Evolutionary conservation across 352 stramenopile genomes (phyloP).

Genomic region (Peronosclerospora sorghi): DNA sequence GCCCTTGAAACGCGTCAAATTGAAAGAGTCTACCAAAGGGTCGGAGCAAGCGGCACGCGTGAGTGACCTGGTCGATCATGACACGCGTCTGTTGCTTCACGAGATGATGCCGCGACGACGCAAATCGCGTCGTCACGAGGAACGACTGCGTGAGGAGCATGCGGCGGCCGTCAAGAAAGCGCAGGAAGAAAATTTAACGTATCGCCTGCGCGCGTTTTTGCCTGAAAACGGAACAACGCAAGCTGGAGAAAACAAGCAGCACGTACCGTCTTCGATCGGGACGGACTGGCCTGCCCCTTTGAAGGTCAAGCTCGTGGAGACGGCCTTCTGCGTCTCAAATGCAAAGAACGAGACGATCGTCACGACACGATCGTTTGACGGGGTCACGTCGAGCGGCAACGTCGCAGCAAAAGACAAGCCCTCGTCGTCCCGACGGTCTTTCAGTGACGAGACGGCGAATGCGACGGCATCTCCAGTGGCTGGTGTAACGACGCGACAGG

Average conservation of each 20-base stretch:
- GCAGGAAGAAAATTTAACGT: conserved; percentile 48
- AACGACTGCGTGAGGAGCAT: conserved; percentile 57
- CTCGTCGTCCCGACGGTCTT: not conserved
- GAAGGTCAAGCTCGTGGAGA: conserved; percentile 18
- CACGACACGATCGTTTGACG: no score
- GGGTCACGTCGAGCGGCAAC: no score
- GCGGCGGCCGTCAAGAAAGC: conserved; percentile 47
- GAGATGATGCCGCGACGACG: conserved; percentile 20
- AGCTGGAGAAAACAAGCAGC: conserved; percentile 1
- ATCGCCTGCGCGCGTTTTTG: conserved; percentile 37
- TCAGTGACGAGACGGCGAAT: not conserved
- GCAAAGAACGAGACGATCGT: conserved; percentile 3
- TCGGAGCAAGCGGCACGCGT: no score
- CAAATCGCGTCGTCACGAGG: conserved; percentile 57
- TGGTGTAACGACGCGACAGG: not conserved
- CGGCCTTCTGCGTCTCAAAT: conserved; percentile 21
- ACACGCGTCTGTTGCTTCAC: not conserved
- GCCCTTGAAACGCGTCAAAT: not conserved
- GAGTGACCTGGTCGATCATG: no score
- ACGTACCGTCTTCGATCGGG: conserved; percentile 1
- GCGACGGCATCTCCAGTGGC: not conserved
- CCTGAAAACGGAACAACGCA: conserved; percentile 6
- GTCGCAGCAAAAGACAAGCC: no score
- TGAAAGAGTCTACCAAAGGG: not conserved
- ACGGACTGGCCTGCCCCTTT: conserved; percentile 20